phyloP scores from a whole-genome alignment of 2,329 filamentous ascomycete species.

The Aphanocladium album region DNA sequence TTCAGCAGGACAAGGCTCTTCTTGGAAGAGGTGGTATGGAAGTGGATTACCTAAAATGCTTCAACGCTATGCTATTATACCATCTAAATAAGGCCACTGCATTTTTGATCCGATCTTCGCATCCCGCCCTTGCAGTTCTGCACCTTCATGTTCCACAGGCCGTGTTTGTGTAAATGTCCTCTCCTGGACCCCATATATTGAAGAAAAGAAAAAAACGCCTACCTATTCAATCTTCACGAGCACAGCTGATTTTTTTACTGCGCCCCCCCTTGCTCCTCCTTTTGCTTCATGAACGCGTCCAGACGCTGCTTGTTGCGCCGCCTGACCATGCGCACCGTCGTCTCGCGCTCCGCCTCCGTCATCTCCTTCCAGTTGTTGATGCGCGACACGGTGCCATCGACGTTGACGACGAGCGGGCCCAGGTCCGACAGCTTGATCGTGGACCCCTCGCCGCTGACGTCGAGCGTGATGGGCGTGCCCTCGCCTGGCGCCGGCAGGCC shows the following conservation, averaged over 20 bases:
- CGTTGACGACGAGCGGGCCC: conserved; percentile 69
- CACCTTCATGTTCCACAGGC: no score
- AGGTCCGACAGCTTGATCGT: conserved; percentile 60
- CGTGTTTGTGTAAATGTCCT: no score
- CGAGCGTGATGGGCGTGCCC: conserved; percentile 22
- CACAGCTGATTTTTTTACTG: neutral
- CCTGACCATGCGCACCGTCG: conserved; percentile 61
- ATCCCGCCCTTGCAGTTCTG: neutral
- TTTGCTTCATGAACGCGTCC: conserved; percentile 39
- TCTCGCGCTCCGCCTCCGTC: conserved; percentile 61
- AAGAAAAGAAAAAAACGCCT: no score
- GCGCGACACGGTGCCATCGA: conserved; percentile 64
- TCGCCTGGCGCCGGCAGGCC: conserved; percentile 25
- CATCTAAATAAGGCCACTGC: no score
- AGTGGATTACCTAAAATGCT: neutral
- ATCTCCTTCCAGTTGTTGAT: conserved; percentile 71
- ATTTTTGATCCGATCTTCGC: neutral
- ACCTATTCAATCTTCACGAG: no score
- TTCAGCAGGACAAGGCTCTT: no score
- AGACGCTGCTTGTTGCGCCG: conserved; percentile 63
- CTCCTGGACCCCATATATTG: no score
- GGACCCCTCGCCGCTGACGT: conserved; percentile 26
- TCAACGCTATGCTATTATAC: neutral
- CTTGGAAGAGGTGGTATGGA: no score
- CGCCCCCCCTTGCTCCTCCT: conserved; percentile 2